Evolutionary conservation across 371 early-diverging fungal genomes (phyloP).

Genomic region (Rhizopus delemar): DNA sequence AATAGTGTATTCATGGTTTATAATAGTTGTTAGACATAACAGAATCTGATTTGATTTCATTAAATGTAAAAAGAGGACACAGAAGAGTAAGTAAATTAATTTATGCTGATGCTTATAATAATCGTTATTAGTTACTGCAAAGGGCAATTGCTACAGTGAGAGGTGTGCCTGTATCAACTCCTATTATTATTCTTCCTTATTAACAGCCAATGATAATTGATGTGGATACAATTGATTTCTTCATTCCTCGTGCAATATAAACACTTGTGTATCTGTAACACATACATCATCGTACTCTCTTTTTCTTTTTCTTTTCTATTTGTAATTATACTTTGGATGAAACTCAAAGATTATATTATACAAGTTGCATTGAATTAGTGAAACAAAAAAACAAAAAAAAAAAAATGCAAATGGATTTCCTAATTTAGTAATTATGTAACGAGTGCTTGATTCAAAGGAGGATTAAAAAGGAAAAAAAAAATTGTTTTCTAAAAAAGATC

Average conservation of each 20-base stretch:
- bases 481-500: no score
- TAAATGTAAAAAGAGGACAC: slow-evolving; percentile 54
- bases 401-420: no score
- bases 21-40: slow-evolving; percentile 50
- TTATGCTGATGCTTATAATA: not conserved
- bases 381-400: no score
- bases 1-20: not conserved
- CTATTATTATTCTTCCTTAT: slow-evolving; percentile 19
- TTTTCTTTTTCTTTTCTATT: not conserved
- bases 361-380: no score
- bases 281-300: not conserved
- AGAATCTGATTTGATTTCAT: slow-evolving; percentile 44
- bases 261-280: no score
- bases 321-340: not conserved
- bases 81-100: slow-evolving; percentile 42
- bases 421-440: no score
- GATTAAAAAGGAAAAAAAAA: no score
- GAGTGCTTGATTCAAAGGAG: no score
- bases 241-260: no score
- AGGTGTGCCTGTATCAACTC: slow-evolving; percentile 31
- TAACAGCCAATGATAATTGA: not conserved
- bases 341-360: no score
- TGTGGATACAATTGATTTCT: not conserved
- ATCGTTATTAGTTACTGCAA: slow-evolving; percentile 35
- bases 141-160: slow-evolving; percentile 41